Base-by-base conservation (phyloP, 2,329 filamentous ascomycete genomes). In the Epichloe sp. region DNA sequence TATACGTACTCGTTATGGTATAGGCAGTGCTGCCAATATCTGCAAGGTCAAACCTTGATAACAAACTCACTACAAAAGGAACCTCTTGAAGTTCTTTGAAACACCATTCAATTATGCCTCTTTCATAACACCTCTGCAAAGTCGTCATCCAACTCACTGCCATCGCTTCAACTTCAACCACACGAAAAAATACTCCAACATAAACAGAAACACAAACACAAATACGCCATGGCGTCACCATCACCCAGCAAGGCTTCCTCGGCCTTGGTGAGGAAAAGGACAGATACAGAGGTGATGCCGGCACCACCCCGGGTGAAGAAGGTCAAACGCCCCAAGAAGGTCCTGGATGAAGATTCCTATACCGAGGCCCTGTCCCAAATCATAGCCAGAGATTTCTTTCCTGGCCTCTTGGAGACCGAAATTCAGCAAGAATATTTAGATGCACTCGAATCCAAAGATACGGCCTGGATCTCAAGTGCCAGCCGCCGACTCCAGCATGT, bases 311-410 rank as follows among this genome's bases (percentile, higher is more conserved):
- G 82, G 0, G 74, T 83, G 42, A 97, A 95, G 67, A 85, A 88
- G 53, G 95, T 96, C 62, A 96, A 96, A 69, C 80, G 93, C 49
- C 93, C 93, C 0, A 82, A 84, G 55, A 86, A 85, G 55, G 82
- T 96, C 31, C 79, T 98, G 31, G 88, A 95, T 65, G 93, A 98
- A 74, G 91, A 98, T 59, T 82, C 85, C 49, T 98, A 98, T 67
- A 93, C 88, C 2, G 82, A 89, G 52, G 86, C 87, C 1, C 75
- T 98, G 31, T 95, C 90, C 0, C 85, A 93, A 59, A 97, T 98
- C 63, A 95, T 98, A 56, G 88, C 88, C 10, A 83, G 93, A 57
- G 93, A 98, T 73, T 98, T 95, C 73, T 98, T 97, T 62, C 93
- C 93, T 0, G 93, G 91, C 0, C 75, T 98, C 0, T 72, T 90